These are phyloP conservation scores for Hagleromyces aurorensis DNA, from an alignment of 805 yeast genomes.

Conservation along the genomic window DNA sequence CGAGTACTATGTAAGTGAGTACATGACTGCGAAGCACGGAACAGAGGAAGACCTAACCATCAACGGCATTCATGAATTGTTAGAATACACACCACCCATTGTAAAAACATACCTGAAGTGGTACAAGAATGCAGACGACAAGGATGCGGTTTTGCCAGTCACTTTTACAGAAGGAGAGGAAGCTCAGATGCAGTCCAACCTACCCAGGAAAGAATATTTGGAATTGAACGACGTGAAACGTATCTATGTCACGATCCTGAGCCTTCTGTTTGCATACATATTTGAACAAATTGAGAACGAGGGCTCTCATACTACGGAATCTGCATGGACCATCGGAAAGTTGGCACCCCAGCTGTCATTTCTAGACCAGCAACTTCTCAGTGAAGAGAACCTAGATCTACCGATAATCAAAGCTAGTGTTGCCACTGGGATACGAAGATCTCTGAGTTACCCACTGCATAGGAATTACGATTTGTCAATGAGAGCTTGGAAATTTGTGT, in stretches of 20 bases:
- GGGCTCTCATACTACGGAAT: conserved; percentile 69
- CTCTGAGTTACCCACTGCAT: conserved; percentile 73
- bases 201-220: conserved; percentile 58
- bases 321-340: conserved; percentile 92
- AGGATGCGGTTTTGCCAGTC: conserved; percentile 32
- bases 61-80: conserved; percentile 35
- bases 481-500: conserved; percentile 71
- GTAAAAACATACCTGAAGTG: conserved; percentile 39
- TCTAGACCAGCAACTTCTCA: conserved; percentile 53
- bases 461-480: conserved; percentile 54
- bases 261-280: conserved; percentile 62
- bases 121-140: conserved; percentile 36
- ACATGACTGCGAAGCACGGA: conserved; percentile 48
- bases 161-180: conserved; percentile 55
- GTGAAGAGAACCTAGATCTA: conserved; percentile 12
- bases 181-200: conserved; percentile 49
- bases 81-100: conserved; percentile 47
- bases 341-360: conserved; percentile 69
- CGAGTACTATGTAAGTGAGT: conserved; percentile 83
- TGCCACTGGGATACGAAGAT: conserved; percentile 58
- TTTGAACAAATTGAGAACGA: conserved; percentile 71
- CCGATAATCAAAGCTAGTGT: conserved; percentile 43
- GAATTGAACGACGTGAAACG: conserved; percentile 41
- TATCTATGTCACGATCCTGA: conserved; percentile 55
- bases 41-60: conserved; percentile 45